Conservation (phyloP, 768 basidiomycete species). For the Trametes coccinea region DNA sequence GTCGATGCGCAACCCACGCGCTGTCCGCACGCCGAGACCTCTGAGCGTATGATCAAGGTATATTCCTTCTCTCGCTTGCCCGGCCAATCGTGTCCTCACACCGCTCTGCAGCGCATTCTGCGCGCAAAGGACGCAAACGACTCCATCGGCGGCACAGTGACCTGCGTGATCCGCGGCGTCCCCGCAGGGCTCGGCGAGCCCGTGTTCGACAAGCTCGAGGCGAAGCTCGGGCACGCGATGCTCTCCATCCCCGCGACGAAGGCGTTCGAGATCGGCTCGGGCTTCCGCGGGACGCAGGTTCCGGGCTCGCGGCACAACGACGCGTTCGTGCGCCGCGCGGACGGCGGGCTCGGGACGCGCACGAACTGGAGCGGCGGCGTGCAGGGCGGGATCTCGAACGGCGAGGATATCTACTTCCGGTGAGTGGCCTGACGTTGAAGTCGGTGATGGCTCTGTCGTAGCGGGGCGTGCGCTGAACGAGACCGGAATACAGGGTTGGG, state of each 20-base stretch:
- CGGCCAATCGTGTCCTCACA: not conserved
- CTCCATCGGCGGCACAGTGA: constrained; percentile 98
- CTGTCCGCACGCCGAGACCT: constrained; percentile 89
- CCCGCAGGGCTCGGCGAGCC: constrained; percentile 96
- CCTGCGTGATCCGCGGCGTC: constrained; percentile 89
- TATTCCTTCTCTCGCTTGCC: constrained; percentile 5
- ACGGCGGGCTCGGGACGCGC: constrained; percentile 76
- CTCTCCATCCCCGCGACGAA: constrained; percentile 98
- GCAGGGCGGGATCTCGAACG: constrained; percentile 97
- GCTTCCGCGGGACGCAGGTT: constrained; percentile 92
- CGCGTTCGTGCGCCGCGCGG: constrained; percentile 61
- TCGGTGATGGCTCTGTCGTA: too few relatives aligned
- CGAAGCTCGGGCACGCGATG: constrained; percentile 95
- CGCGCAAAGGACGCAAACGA: constrained; percentile 88
- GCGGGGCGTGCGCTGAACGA: too few relatives aligned
- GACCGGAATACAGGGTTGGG: constrained; percentile 57
- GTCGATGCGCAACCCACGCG: constrained; percentile 87
- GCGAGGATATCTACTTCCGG: constrained; percentile 91
- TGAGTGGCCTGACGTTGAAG: too few relatives aligned
- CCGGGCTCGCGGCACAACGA: constrained; percentile 96
- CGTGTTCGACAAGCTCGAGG: constrained; percentile 98
- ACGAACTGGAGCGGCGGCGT: constrained; percentile 98
- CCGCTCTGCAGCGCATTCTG: constrained; percentile 71
- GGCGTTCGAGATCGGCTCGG: constrained; percentile 96
- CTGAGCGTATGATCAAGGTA: constrained; percentile 89